Evolutionary conservation across 2,329 filamentous ascomycete genomes (phyloP).

Genomic region (Talaromyces sp.): DNA sequence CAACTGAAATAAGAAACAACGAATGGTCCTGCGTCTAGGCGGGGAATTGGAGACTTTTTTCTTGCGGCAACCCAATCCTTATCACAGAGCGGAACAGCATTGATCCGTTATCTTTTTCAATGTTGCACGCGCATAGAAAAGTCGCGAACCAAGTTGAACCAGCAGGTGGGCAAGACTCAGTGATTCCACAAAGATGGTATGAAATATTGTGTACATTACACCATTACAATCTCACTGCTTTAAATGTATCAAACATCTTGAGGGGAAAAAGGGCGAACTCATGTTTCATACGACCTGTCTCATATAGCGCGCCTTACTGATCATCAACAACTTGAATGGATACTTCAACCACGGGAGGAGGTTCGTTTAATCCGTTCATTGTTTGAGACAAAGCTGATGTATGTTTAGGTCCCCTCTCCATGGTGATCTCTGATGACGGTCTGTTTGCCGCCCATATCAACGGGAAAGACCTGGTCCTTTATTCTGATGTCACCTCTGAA

Average conservation of each 20-base stretch:
- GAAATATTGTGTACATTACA: background rate
- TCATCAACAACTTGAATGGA: constrained; percentile 35
- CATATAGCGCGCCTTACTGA: background rate
- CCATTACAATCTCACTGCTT: no score
- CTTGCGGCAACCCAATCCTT: constrained; percentile 22
- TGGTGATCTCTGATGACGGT: constrained; percentile 36
- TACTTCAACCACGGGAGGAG: constrained; percentile 25
- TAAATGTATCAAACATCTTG: no score
- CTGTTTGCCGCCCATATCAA: constrained; percentile 31
- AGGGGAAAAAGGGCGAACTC: no score
- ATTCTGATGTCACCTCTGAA: constrained; percentile 33
- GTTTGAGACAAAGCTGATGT: constrained; percentile 1
- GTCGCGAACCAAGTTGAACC: background rate
- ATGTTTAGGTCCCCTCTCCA: constrained; percentile 15
- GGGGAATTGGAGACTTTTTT: constrained; percentile 17
- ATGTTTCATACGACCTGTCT: background rate
- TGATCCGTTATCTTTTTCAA: constrained; percentile 20
- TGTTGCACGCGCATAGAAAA: constrained; percentile 17
- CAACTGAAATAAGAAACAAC: constrained; percentile 3
- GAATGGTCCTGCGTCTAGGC: constrained; percentile 4
- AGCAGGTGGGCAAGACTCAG: background rate
- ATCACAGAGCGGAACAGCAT: constrained; percentile 28
- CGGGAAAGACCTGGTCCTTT: constrained; percentile 37
- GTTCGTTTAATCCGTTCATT: constrained; percentile 17
- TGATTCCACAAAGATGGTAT: background rate